These are phyloP conservation scores for Dipteronia sinensis DNA, from an alignment of 345 rosid genomes.

Conservation along the genomic window DNA sequence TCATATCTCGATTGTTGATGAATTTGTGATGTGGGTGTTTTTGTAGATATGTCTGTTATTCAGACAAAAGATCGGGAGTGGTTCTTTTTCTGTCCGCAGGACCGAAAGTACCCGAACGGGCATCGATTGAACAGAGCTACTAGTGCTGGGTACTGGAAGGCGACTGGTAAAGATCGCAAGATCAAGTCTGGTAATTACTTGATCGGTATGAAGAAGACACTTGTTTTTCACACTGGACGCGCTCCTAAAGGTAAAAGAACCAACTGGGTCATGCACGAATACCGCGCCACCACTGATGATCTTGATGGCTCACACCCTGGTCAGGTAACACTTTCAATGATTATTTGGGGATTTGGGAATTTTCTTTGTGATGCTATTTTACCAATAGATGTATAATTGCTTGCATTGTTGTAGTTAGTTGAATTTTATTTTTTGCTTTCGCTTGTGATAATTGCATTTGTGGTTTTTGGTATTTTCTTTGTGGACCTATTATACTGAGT, in stretches of 20 bases:
- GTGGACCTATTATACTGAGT: not conserved
- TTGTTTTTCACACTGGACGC: slow-evolving; percentile 84
- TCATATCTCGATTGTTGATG: not conserved
- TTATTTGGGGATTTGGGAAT: not conserved
- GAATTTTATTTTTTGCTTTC: too few relatives aligned
- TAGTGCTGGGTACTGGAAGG: slow-evolving; percentile 83
- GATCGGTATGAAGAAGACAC: slow-evolving; percentile 90
- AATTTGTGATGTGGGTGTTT: not conserved
- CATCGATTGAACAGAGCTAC: slow-evolving; percentile 85
- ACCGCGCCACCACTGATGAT: slow-evolving; percentile 67
- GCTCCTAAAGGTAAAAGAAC: slow-evolving; percentile 81
- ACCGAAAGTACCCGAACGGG: slow-evolving; percentile 89
- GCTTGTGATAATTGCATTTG: not conserved
- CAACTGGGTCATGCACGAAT: slow-evolving; percentile 92
- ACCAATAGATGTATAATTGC: too few relatives aligned
- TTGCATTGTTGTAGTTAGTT: too few relatives aligned
- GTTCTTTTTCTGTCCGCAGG: slow-evolving; percentile 96
- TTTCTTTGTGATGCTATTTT: slow-evolving; percentile 13
- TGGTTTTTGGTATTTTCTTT: not conserved
- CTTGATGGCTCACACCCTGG: slow-evolving; percentile 79
- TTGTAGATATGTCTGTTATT: slow-evolving; percentile 63
- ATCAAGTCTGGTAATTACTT: slow-evolving; percentile 54
- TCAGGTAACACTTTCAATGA: slow-evolving; percentile 48
- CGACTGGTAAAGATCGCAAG: slow-evolving; percentile 86
- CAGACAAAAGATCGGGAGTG: slow-evolving; percentile 69